These are phyloP conservation scores for Retiboletus flavoniger DNA, from an alignment of 1,284 basidiomycete species.

Conservation along the genomic window DNA sequence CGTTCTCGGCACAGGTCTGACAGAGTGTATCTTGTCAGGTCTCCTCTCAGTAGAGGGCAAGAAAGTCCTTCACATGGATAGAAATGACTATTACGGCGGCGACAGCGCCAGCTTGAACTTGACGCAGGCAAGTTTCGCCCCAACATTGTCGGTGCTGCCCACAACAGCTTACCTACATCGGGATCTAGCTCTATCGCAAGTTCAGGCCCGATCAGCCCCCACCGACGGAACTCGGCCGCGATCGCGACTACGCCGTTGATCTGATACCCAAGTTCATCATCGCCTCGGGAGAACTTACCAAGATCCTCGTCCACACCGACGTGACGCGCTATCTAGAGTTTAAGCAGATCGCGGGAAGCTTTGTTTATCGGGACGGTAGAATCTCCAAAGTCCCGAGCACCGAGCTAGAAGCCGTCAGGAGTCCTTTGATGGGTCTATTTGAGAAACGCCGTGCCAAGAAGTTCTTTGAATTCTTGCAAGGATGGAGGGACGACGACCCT, in stretches of 20 bases:
- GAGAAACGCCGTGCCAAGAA: slow-evolving; percentile 99
- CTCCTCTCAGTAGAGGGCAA: slow-evolving; percentile 98
- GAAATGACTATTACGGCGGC: slow-evolving; percentile 98
- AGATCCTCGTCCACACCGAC: slow-evolving; percentile 98
- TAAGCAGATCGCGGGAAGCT: slow-evolving; percentile 99
- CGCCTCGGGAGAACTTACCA: slow-evolving; percentile 95
- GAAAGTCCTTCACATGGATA: slow-evolving; percentile 99
- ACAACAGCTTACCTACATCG: slow-evolving; percentile 22
- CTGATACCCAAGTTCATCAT: slow-evolving; percentile 98
- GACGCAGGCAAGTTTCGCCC: slow-evolving; percentile 71
- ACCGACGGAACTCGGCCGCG: slow-evolving; percentile 82
- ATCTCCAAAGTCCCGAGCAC: slow-evolving; percentile 99
- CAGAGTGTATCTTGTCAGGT: slow-evolving; percentile 97
- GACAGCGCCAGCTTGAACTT: slow-evolving; percentile 97
- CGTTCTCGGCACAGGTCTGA: slow-evolving; percentile 94
- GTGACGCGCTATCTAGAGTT: slow-evolving; percentile 99
- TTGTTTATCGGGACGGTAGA: slow-evolving; percentile 94
- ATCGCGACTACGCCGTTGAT: slow-evolving; percentile 95
- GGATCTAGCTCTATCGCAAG: slow-evolving; percentile 86
- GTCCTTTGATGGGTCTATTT: slow-evolving; percentile 96
- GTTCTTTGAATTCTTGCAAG: slow-evolving; percentile 97
- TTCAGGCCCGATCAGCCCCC: slow-evolving; percentile 78
- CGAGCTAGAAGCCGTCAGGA: slow-evolving; percentile 95
- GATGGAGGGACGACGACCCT: slow-evolving; percentile 93
- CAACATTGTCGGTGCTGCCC: slow-evolving; percentile 8